These are phyloP conservation scores for Theileria parva DNA, from an alignment of 169 alveolate genomes.

Conservation along the genomic window DNA sequence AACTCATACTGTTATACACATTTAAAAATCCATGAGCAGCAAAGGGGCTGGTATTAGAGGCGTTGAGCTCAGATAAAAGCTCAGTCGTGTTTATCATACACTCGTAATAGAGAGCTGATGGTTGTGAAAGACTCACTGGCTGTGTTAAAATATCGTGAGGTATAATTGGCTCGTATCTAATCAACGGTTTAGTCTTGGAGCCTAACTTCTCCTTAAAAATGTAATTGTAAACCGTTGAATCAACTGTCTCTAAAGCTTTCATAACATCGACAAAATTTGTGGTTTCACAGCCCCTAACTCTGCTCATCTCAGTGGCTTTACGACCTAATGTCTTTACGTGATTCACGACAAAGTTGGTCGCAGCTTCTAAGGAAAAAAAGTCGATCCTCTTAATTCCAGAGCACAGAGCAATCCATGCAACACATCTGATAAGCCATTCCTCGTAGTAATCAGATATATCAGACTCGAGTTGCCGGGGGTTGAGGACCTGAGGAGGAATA, in stretches of 20 bases:
- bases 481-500: slow-evolving; percentile 47
- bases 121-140: slow-evolving; percentile 60
- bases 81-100: slow-evolving; percentile 62
- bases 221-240: slow-evolving; percentile 37
- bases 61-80: slow-evolving; percentile 45
- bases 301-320: slow-evolving; percentile 50
- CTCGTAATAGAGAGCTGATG: slow-evolving; percentile 55
- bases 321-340: slow-evolving; percentile 57
- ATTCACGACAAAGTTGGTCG: slow-evolving; percentile 37
- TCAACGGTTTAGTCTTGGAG: slow-evolving; percentile 52
- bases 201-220: slow-evolving; percentile 50
- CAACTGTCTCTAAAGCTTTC: slow-evolving; percentile 47
- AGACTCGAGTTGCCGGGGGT: slow-evolving; percentile 53
- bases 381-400: slow-evolving; percentile 62
- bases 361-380: slow-evolving; percentile 46
- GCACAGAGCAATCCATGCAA: slow-evolving; percentile 67
- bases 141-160: slow-evolving; percentile 46
- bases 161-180: slow-evolving; percentile 42
- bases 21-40: not conserved
- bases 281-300: slow-evolving; percentile 58
- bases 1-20: slow-evolving; percentile 17
- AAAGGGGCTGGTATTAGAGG: slow-evolving; percentile 5
- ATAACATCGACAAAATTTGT: slow-evolving; percentile 65
- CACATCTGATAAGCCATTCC: slow-evolving; percentile 67
- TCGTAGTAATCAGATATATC: slow-evolving; percentile 65